Percentiles rank a stretch among this genome's conserved stretches.
phyloP scores from a whole-genome alignment of 192 early-diverging fungal species.

The Paraglomus occultum region DNA sequence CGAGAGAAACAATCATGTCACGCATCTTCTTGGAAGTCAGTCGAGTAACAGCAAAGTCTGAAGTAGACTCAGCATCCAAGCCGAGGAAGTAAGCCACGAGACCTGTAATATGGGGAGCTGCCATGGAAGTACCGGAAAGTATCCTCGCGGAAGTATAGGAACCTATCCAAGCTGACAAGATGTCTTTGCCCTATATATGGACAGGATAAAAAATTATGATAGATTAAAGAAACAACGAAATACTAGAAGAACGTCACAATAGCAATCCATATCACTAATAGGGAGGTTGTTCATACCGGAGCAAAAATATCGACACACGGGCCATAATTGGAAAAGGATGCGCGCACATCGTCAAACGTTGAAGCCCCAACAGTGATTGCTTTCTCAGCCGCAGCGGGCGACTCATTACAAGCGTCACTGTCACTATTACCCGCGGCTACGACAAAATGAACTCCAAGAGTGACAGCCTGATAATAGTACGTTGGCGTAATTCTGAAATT shows the following conservation, averaged over 20 bases:
- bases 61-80: conserved; percentile 25
- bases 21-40: conserved; percentile 68
- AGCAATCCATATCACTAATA: no score
- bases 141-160: conserved; percentile 68
- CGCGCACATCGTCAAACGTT: conserved; percentile 66
- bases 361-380: conserved; percentile 84
- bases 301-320: conserved; percentile 94
- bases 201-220: background rate
- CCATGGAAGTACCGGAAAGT: conserved; percentile 92
- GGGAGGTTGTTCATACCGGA: conserved; percentile 60
- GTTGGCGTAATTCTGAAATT: no score
- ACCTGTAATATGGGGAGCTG: conserved; percentile 85
- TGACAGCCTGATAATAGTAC: conserved; percentile 52
- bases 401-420: conserved; percentile 61
- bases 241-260: no score
- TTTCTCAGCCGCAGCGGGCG: conserved; percentile 45
- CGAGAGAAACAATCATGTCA: conserved; percentile 56
- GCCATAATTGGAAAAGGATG: conserved; percentile 81
- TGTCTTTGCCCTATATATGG: conserved; percentile 46
- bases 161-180: conserved; percentile 53
- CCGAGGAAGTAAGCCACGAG: conserved; percentile 57
- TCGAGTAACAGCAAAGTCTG: conserved; percentile 34
- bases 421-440: conserved; percentile 74
- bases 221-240: background rate
- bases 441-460: conserved; percentile 64